A percentile compares a stretch with the other conserved stretches of the same genome.
Evolutionary conservation across 73 alveolate species (phyloP).

Genomic region (Tetrahymena malaccensis): DNA sequence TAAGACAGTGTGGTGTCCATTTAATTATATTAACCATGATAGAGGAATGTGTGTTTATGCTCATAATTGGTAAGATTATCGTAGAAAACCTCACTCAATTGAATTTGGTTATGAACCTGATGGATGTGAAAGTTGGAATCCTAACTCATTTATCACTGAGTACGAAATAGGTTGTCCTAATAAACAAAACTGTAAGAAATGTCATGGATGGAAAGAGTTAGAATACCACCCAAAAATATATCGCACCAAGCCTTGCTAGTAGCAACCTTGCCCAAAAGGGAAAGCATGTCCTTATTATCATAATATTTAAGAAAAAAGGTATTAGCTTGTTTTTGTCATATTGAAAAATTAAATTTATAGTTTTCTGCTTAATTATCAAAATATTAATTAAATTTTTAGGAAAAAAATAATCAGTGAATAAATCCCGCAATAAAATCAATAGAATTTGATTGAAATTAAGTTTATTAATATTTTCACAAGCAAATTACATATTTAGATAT

Average conservation of each 20-base stretch:
- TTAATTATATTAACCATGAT: slow-evolving; percentile 74
- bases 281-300: slow-evolving; percentile 27
- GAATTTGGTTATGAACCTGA: slow-evolving; percentile 52
- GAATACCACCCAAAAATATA: slow-evolving; percentile 46
- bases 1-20: slow-evolving; percentile 96
- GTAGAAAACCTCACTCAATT: slow-evolving; percentile 78
- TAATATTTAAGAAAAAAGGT: slow-evolving; percentile 25
- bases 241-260: slow-evolving; percentile 35
- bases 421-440: too few species aligned
- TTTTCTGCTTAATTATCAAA: too few species aligned
- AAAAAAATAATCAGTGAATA: too few species aligned
- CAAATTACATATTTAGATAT: too few species aligned
- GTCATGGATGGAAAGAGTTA: slow-evolving; percentile 68
- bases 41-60: slow-evolving; percentile 89
- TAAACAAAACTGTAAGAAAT: slow-evolving; percentile 41
- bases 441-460: too few species aligned
- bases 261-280: slow-evolving; percentile 10
- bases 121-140: slow-evolving; percentile 64
- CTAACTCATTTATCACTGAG: slow-evolving; percentile 49
- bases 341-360: not conserved
- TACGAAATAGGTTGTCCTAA: slow-evolving; percentile 63
- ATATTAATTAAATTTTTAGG: too few species aligned
- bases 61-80: slow-evolving; percentile 92
- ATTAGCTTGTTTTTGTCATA: not conserved
- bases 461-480: too few species aligned